Evolutionary conservation across 345 rosid species (phyloP), one percentile per base, ranked within the genome.

Genomic region (Eucalyptus regnans): DNA sequence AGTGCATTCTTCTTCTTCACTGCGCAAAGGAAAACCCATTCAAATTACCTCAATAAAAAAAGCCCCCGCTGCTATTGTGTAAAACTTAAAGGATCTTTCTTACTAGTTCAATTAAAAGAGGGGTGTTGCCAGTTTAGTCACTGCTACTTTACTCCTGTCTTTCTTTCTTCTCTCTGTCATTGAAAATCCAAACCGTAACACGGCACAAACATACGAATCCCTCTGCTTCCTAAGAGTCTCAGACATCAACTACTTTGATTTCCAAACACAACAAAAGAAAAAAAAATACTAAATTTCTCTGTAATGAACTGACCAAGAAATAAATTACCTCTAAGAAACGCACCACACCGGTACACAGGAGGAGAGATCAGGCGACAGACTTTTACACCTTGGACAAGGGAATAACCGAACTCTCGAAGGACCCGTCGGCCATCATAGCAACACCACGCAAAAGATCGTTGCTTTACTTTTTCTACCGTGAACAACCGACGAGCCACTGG

Each of bases 321-420:
- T 27, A 87, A 20, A 90, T 88, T 90, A 98, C 99, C 99, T 93
- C 95, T 93, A 88, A 98, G 99, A 91, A 98, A 94, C 88, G 99
- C 95, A 62, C 97, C 99, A 86, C 99, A 98, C 79, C 94, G 92
- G 86, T 96, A 98, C 85, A 95, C 94, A 17, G 97, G 92, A 90
- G 23, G 25, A 93, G 58, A 94, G 97, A 92, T 96, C 97, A 29
- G 96, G 97, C 17, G 95, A 94, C 90, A 98, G 93, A 90, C 94
- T 96, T 83, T 95, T 91, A 87, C 99, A 98, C 91, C 95, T 97
- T 8, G 99, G 99, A 92, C 99, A 98, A 54, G 97, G 94, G 66
- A 98, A 98, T 66, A 97, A 92, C 91, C 96, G 95, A 84, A 94
- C 91, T 90, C 94, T 87, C 88, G 92, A 86, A 23, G 84, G 52